Conservation (phyloP, 495 filamentous ascomycete genomes). For the Penicillium chermesinum region DNA sequence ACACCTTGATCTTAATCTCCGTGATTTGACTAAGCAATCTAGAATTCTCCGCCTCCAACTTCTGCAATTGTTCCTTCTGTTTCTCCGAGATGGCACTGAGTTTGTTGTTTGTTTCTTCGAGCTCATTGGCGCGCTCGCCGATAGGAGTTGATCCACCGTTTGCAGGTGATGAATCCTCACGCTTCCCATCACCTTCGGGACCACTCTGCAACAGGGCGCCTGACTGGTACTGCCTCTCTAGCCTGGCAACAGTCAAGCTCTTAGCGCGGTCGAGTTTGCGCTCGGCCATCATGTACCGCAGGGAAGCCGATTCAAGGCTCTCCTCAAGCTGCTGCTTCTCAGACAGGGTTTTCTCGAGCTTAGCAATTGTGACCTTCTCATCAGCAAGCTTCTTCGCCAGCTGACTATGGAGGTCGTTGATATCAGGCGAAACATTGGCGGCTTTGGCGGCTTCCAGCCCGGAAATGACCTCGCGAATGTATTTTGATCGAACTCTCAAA, state of each 20-base stretch:
- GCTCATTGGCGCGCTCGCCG: slow-evolving; percentile 49
- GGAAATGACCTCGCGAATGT: slow-evolving; percentile 58
- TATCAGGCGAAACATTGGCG: slow-evolving; percentile 50
- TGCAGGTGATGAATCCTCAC: slow-evolving; percentile 45
- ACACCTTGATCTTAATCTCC: slow-evolving; percentile 54
- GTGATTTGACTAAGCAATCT: slow-evolving; percentile 74
- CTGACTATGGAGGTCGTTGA: slow-evolving; percentile 65
- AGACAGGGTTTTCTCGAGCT: slow-evolving; percentile 66
- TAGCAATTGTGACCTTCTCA: slow-evolving; percentile 73
- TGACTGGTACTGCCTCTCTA: slow-evolving; percentile 82
- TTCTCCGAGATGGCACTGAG: slow-evolving; percentile 67
- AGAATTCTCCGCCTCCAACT: slow-evolving; percentile 73
- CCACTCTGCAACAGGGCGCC: slow-evolving; percentile 50
- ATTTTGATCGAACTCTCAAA: slow-evolving; percentile 54
- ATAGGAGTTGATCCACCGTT: slow-evolving; percentile 54
- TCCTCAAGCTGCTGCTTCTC: slow-evolving; percentile 83
- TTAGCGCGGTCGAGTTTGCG: slow-evolving; percentile 84
- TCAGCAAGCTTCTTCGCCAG: slow-evolving; percentile 67
- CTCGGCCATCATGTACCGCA: slow-evolving; percentile 90
- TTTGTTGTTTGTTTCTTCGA: slow-evolving; percentile 67
- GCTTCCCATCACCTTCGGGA: slow-evolving; percentile 48
- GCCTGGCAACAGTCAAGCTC: slow-evolving; percentile 82
- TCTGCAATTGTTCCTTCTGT: slow-evolving; percentile 81
- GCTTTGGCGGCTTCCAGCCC: slow-evolving; percentile 45
- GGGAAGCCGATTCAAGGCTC: slow-evolving; percentile 75